Evolutionary conservation across 345 rosid genomes (phyloP).

Genomic region (Euclidium syriacum): DNA sequence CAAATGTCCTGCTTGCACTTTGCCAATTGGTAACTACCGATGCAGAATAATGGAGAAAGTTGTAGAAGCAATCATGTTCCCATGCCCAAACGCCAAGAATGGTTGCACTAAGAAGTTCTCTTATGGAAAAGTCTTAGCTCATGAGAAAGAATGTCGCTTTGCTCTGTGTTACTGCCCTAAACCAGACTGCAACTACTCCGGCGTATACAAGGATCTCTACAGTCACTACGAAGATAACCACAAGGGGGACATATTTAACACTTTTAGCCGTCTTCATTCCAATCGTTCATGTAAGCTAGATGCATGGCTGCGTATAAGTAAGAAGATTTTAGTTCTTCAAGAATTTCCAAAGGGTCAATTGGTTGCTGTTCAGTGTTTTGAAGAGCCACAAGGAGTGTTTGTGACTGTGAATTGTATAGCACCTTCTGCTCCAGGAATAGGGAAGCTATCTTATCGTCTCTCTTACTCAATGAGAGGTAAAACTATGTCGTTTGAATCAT

Average conservation of each 20-base stretch:
- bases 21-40: background rate
- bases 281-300: too few relatives aligned
- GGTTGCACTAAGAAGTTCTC: background rate
- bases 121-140: background rate
- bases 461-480: background rate
- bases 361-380: background rate
- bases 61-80: background rate
- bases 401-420: background rate
- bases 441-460: background rate
- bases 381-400: background rate
- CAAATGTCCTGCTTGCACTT: background rate
- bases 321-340: background rate
- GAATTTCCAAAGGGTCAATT: background rate
- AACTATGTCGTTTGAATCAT: background rate
- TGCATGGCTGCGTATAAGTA: fast-evolving
- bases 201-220: background rate
- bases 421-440: background rate
- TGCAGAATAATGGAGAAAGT: background rate
- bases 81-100: background rate
- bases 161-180: background rate
- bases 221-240: background rate
- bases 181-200: background rate
- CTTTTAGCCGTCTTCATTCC: background rate
- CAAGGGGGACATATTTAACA: too few relatives aligned
- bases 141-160: background rate